A percentile compares a stretch with the other conserved stretches of the same genome.
Evolutionary conservation across 1,139 yeast genomes (phyloP).

Genomic region (Yamadazyma friedrichii): DNA sequence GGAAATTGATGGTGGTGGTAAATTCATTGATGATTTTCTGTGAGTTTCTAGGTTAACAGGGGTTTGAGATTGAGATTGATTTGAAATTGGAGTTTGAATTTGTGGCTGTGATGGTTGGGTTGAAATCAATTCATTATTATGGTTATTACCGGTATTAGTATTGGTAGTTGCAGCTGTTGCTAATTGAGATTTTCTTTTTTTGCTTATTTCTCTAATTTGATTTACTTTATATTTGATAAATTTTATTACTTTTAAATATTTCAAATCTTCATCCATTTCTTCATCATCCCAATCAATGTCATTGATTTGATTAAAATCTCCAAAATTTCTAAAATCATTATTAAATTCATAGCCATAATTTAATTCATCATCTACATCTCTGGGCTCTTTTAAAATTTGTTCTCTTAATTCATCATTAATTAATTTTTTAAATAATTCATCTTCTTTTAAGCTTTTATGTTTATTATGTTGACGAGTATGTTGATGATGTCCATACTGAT

Average conservation of each 20-base stretch:
- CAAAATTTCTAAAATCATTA: constrained; percentile 8
- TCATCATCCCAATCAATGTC: constrained; percentile 53
- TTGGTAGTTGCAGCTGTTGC: neutral
- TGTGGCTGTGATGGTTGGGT: constrained; percentile 1
- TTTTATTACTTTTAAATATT: constrained; percentile 43
- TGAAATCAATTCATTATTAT: neutral
- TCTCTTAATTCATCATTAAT: constrained; percentile 42
- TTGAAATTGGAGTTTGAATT: neutral
- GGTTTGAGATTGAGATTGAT: neutral
- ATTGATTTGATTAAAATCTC: constrained; percentile 14
- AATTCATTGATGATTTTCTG: constrained; percentile 7
- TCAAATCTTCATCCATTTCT: constrained; percentile 49
- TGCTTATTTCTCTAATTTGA: constrained; percentile 13
- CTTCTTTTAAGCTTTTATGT: constrained; percentile 28
- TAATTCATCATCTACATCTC: constrained; percentile 24
- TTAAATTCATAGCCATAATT: constrained; percentile 10
- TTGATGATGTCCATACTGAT: neutral
- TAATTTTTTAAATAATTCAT: constrained; percentile 37
- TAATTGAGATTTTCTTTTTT: constrained; percentile 4
- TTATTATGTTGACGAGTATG: constrained; percentile 12
- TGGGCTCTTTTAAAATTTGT: constrained; percentile 36
- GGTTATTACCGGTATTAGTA: neutral
- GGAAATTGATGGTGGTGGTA: constrained; percentile 12
- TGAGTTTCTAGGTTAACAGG: neutral
- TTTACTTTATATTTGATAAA: constrained; percentile 39